These are phyloP conservation scores for Emydomyces testavorans DNA, from an alignment of 2,329 filamentous ascomycete genomes.

Conservation along the genomic window DNA sequence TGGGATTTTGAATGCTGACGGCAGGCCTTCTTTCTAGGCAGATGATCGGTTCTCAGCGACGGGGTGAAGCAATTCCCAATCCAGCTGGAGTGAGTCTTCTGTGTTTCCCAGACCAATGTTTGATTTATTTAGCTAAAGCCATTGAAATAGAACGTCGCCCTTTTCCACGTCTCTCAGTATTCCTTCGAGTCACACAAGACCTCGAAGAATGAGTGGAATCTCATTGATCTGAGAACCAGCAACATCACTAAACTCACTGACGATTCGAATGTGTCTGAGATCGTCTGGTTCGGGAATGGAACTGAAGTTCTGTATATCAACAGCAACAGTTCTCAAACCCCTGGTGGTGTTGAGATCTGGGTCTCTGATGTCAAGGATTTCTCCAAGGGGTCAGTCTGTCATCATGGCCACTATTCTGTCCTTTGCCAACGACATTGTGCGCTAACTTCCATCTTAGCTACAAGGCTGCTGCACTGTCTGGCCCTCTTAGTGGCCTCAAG, in stretches of 20 bases:
- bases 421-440: not conserved
- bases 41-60: constrained; percentile 30
- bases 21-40: constrained; percentile 19
- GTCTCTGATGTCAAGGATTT: constrained; percentile 27
- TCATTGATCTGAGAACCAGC: constrained; percentile 58
- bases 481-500: constrained; percentile 32
- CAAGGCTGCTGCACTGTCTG: constrained; percentile 30
- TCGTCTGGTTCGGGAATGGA: constrained; percentile 62
- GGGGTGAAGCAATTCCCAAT: constrained; percentile 30
- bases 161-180: constrained; percentile 57
- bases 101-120: not conserved
- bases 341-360: constrained; percentile 33
- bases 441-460: constrained; percentile 22
- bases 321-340: constrained; percentile 30
- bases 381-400: constrained; percentile 22
- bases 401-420: too few species aligned
- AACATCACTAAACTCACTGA: constrained; percentile 55
- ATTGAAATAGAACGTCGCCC: constrained; percentile 28
- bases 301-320: constrained; percentile 49
- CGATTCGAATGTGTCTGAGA: constrained; percentile 54
- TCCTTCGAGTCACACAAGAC: constrained; percentile 65
- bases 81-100: constrained; percentile 29
- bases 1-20: not conserved
- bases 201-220: constrained; percentile 47
- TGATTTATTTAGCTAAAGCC: not conserved